Base-by-base conservation (phyloP, 306 rosid genomes). In the Lupinus albus region DNA sequence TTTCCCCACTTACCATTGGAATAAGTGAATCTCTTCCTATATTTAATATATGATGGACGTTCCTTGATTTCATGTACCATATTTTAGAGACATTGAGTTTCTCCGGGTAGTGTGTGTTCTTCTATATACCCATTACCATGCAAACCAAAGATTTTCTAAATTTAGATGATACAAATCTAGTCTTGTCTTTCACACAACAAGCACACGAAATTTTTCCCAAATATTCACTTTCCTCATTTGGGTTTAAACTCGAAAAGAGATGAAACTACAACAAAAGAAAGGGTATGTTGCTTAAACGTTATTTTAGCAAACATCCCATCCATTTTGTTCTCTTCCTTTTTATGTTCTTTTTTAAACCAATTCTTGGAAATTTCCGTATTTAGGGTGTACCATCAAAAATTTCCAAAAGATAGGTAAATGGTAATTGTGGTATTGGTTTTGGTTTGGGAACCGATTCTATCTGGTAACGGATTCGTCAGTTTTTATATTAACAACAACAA, bases 171-270 rank as follows among this genome's bases (percentile, higher is more conserved):
- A 20, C 52, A 64, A 42, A 61, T 61, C 53, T 57, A 60, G 82
- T 82, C 88, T 79, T 86, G 86, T 80, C 85, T 84, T 72, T 80
- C 58, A 82, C 86, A 85, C 86, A 74, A 80, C 75, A 44, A 66
- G 74, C 75, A 46, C 79, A 15, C 59, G 49, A 75, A 55, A 82
- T 71, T 78, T 67, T 68, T 79, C 85, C 61, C 76, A 54, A 70
- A 70, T 81, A 74, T 61, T 69, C 73, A 84, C 92, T 91, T 91
- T 84, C 93, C 92, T 76, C 88, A 80, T 88, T 83, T 86, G 87
- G 85, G 72, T 68, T 78, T 52, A 25, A 50, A 57, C 58, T 14
- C 70, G 68, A 63, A 72, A 75, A 71, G 74, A 49, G 63, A 68
- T 74, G 81, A 58, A 66, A 67, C 74, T 50, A 2, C 38, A n/a